Conservation (phyloP, 495 filamentous ascomycete genomes). For the Aspergillus wentii region DNA sequence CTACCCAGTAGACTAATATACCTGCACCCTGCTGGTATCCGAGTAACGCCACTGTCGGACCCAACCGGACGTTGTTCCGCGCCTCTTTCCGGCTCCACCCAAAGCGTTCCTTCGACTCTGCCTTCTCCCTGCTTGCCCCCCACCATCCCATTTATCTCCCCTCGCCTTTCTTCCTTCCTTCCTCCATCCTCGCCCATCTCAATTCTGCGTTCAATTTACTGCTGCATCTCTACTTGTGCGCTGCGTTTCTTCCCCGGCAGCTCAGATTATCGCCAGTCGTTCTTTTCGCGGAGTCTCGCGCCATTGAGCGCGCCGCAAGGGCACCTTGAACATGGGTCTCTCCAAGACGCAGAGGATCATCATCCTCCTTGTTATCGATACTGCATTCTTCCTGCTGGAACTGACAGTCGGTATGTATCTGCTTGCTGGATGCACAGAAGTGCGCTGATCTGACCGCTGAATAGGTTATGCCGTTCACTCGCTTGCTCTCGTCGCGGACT, state of each 20-base stretch:
- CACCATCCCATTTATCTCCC: background rate
- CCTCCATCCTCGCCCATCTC: background rate
- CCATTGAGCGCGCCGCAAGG: slow-evolving; percentile 23
- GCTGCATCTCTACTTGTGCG: background rate
- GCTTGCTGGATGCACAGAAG: background rate
- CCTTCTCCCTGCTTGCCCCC: background rate
- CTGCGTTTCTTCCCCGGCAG: background rate
- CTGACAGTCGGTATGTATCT: slow-evolving; percentile 60
- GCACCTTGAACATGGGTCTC: slow-evolving; percentile 61
- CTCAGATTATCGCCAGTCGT: background rate
- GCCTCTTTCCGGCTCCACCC: no score
- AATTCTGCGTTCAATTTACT: background rate
- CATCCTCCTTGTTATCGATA: slow-evolving; percentile 87
- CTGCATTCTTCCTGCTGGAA: slow-evolving; percentile 84
- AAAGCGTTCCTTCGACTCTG: no score
- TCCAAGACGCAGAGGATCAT: slow-evolving; percentile 90
- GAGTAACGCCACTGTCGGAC: background rate
- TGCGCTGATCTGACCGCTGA: slow-evolving; percentile 15
- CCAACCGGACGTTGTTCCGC: background rate
- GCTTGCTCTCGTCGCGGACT: slow-evolving; percentile 89
- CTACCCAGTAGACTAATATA: no score
- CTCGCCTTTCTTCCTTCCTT: background rate
- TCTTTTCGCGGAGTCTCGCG: slow-evolving; percentile 14
- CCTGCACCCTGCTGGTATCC: no score
- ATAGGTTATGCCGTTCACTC: slow-evolving; percentile 78